Evolutionary conservation across 129 eudicot species (phyloP).

Genomic region (Glebionis coronaria): DNA sequence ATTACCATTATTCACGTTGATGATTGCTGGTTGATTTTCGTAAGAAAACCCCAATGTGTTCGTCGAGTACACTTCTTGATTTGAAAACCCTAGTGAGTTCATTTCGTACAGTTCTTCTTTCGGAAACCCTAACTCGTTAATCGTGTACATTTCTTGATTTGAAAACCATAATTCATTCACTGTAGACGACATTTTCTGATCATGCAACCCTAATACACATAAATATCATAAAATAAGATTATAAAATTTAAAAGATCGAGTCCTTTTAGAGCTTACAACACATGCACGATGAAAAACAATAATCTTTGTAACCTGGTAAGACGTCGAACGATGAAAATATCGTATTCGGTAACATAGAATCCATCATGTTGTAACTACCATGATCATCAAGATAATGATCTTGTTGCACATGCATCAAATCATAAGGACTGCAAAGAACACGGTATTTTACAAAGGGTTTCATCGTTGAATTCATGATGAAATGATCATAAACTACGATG

Average conservation of each 20-base stretch:
- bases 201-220: constrained; percentile 13
- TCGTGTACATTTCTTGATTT: constrained; percentile 16
- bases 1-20: not conserved
- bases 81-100: constrained; percentile 6
- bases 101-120: constrained; percentile 12
- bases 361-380: constrained; percentile 31
- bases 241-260: not conserved
- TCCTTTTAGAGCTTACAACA: not conserved
- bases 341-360: constrained; percentile 29
- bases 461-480: constrained; percentile 18
- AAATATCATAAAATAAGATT: not conserved
- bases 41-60: constrained; percentile 17
- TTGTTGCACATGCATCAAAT: constrained; percentile 21
- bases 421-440: constrained; percentile 17
- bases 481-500: constrained; percentile 8
- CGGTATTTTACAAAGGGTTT: not conserved
- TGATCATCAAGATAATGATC: constrained; percentile 18
- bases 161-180: constrained; percentile 6
- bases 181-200: constrained; percentile 8
- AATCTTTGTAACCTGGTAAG: constrained; percentile 30
- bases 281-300: not conserved
- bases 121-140: constrained; percentile 6
- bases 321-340: constrained; percentile 32
- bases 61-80: constrained; percentile 15
- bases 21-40: constrained; percentile 12